These are phyloP conservation scores for Orbilia ellipsospora DNA, from an alignment of 2,329 filamentous ascomycete species.

Conservation along the genomic window DNA sequence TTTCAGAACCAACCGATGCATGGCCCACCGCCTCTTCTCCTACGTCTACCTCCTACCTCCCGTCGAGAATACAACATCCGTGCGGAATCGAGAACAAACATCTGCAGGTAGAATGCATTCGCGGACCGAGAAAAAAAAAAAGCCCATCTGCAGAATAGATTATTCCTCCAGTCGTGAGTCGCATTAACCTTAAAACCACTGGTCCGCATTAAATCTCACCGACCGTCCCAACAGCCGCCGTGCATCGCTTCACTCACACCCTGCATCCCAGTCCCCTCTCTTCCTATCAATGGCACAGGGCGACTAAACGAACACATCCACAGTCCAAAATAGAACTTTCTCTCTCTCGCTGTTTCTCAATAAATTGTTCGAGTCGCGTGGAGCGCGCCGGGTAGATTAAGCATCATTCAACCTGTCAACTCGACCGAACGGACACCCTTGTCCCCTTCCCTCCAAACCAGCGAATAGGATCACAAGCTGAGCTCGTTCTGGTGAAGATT, in stretches of 20 bases:
- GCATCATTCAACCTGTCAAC: too few relatives aligned
- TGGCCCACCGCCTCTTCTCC: not conserved
- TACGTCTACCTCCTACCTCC: too few relatives aligned
- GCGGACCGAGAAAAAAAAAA: not conserved
- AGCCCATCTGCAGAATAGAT: not conserved
- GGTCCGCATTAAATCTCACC: slow-evolving; percentile 36
- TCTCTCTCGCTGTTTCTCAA: not conserved
- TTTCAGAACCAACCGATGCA: slow-evolving; percentile 7
- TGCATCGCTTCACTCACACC: slow-evolving; percentile 36
- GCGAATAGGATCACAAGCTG: not conserved
- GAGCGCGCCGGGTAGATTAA: slow-evolving; percentile 1
- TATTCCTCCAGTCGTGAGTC: slow-evolving; percentile 14
- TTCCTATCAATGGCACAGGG: slow-evolving; percentile 15
- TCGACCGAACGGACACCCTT: too few relatives aligned
- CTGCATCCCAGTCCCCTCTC: not conserved
- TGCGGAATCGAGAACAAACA: too few relatives aligned
- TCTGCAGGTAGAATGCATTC: not conserved
- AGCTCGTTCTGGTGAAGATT: not conserved
- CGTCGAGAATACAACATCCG: not conserved
- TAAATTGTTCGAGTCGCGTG: slow-evolving; percentile 25
- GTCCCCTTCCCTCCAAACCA: not conserved
- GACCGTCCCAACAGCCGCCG: slow-evolving; percentile 51
- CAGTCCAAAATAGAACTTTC: slow-evolving; percentile 9
- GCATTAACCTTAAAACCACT: slow-evolving; percentile 32
- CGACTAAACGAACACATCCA: slow-evolving; percentile 10